Evolutionary conservation across 1,284 basidiomycete species (phyloP).

Genomic region (Cutaneotrichosporon cyanovorans): DNA sequence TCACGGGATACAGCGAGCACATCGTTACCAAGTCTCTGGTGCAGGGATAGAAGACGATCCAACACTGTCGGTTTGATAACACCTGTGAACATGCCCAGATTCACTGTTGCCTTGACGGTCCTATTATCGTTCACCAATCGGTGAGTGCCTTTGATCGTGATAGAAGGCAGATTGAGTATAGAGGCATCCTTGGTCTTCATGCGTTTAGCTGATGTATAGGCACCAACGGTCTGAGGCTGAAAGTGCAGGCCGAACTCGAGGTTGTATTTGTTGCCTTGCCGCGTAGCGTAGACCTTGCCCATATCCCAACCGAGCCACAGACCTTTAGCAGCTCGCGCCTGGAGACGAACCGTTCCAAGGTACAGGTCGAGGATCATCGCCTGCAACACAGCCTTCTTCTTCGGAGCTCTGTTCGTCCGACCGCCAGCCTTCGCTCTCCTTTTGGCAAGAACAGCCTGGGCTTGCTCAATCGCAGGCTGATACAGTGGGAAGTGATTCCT

Average conservation of each 20-base stretch:
- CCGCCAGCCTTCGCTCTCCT: not conserved
- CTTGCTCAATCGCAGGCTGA: conserved; percentile 17
- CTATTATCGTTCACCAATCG: conserved; percentile 2
- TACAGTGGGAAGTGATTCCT: conserved; percentile 28
- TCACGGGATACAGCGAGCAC: conserved; percentile 24
- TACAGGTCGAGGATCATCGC: conserved; percentile 24
- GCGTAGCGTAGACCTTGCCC: conserved; percentile 26
- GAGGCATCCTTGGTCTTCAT: conserved; percentile 25
- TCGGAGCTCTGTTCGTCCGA: not conserved
- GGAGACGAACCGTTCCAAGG: conserved; percentile 20
- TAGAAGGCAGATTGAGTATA: conserved; percentile 22
- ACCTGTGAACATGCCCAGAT: conserved; percentile 40
- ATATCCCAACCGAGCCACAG: conserved; percentile 41
- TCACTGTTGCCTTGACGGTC: conserved; percentile 24
- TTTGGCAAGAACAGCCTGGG: not conserved
- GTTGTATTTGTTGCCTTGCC: conserved; percentile 14
- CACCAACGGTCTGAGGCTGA: conserved; percentile 34
- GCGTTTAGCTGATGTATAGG: conserved; percentile 26
- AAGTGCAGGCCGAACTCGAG: conserved; percentile 27
- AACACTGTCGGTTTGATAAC: conserved; percentile 40
- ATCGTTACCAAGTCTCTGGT: conserved; percentile 36
- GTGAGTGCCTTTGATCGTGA: conserved; percentile 16
- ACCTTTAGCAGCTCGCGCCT: conserved; percentile 30
- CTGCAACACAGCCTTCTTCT: not conserved
- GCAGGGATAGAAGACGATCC: conserved; percentile 38